phyloP scores from a whole-genome alignment of 306 rosid species.

The Quillaja saponaria region DNA sequence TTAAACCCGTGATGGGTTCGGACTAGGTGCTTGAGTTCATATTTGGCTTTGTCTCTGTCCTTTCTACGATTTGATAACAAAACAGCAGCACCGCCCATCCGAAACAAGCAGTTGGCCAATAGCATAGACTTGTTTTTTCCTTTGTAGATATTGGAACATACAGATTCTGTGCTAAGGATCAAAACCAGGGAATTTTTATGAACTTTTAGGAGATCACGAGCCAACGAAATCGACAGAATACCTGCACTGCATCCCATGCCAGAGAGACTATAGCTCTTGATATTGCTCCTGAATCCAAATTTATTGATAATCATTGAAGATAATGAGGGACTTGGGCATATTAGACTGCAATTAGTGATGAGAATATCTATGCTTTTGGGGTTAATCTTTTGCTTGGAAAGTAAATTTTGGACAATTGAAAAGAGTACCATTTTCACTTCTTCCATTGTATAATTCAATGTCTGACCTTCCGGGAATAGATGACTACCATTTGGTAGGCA shows the following conservation, averaged over 20 bases:
- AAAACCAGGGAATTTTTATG: slow-evolving; percentile 8
- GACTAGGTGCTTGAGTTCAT: background rate
- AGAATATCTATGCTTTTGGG: background rate
- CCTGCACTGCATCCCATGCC: background rate
- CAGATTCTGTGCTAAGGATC: background rate
- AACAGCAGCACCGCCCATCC: background rate
- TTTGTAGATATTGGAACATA: background rate
- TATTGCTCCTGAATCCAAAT: background rate
- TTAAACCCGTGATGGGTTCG: too few species aligned
- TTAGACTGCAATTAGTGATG: background rate
- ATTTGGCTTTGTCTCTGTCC: background rate
- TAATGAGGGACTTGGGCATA: background rate
- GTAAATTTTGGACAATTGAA: background rate
- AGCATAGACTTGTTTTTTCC: background rate
- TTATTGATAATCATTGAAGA: background rate
- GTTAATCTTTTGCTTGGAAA: background rate
- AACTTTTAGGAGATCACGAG: background rate
- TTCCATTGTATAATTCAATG: background rate
- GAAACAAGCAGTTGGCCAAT: background rate
- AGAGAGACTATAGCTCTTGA: background rate
- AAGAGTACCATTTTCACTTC: background rate
- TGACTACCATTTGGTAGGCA: background rate
- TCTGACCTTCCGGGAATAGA: background rate
- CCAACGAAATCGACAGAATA: background rate
- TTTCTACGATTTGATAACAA: background rate